Base-by-base conservation (phyloP, 2,329 filamentous ascomycete species). In the Neopestalotiopsis clavispora region DNA sequence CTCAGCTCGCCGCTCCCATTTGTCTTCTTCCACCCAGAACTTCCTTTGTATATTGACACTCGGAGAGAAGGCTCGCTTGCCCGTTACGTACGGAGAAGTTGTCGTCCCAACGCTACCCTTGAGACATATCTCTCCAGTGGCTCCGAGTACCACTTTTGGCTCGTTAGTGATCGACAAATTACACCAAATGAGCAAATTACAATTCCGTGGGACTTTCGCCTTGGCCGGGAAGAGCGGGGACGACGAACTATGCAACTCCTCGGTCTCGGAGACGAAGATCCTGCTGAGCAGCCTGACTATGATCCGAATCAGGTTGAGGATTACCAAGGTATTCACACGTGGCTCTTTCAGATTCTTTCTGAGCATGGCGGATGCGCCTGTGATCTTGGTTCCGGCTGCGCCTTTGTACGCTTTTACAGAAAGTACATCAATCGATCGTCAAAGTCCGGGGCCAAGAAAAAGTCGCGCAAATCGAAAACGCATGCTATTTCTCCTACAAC, bases 31-130 rank as follows among this genome's bases (percentile, higher is more conserved):
- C 95, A 97, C 75, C 94, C 94, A 1, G 87, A 91, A 69, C 88
- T 98, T 9, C 95, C 95, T 0, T 88, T 99, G 13, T 97, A 95
- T 81, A 96, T 99, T 75, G 96, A 78, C 80, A 96, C 95, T 10
- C 88, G 96, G 69, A 89, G 89, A 78, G 94, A 97, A 82, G 96
- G 95, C 28, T 97, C 94, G 4, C 84, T 90, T 45, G 90, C 96
- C 68, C 92, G 96, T 59, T 98, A 96, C 77, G 90, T 97, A n/a
- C 90, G 96, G 68, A 90, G 95, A 72, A 98, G 96, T 75, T 99
- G 96, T 82, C 90, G 89, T 70, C 94, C 96, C 1, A 99, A 98
- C 76, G 90, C 96, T n/a, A 87, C 89, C 40, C 85, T 98, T 74
- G 95, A 96, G 77, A 97, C 95, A 0, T 93, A 94, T 72, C 88